Evolutionary conservation across 2,329 filamentous ascomycete species (phyloP), one percentile per base, ranked within the genome.

Genomic region (Lanzia echinophila): DNA sequence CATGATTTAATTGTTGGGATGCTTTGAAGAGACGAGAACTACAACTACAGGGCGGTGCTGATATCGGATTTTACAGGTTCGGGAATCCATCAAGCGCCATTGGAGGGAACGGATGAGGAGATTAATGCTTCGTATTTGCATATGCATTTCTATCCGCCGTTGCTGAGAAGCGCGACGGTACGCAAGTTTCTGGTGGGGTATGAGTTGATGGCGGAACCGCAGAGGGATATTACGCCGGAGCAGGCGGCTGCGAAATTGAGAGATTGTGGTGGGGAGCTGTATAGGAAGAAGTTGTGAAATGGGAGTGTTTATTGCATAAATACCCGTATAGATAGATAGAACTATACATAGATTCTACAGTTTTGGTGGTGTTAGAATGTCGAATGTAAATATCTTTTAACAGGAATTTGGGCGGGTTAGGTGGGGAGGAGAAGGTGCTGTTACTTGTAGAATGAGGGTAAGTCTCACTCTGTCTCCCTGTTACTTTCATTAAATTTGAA

Each of bases 111-210:
- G 0, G 78, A 82, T 1, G 89, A 95, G 58, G 92, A 97, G 70
- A 81, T 92, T 51, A 87, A 96, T 63, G 84, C 84, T 57, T 90
- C 88, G 62, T 92, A 95, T 71, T 84, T 99, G 68, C 94, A 99
- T 71, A 86, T 99, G 75, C 94, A 99, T 73, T 99, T 99, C 71
- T 97, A 96, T 70, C 94, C 94, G 41, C 94, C 94, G 12, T 77
- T 99, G 45, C 77, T 99, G 60, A 84, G 94, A 54, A 96, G 90
- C 45, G 91, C 94, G 2, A 96, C 90, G 0, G 91, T 99, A 45
- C 84, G 88, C 63, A 99, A 99, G 74, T 99, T 97, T 73, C 72
- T 97, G 50, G 94, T 99, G 33, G 94, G 94, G 0, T 97, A 95
- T 69, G 94, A 99, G 73, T 79, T 99, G 72, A 83, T 99, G 82